Base-by-base conservation (phyloP, 2,329 filamentous ascomycete species). In the Sporothrix protearum region DNA sequence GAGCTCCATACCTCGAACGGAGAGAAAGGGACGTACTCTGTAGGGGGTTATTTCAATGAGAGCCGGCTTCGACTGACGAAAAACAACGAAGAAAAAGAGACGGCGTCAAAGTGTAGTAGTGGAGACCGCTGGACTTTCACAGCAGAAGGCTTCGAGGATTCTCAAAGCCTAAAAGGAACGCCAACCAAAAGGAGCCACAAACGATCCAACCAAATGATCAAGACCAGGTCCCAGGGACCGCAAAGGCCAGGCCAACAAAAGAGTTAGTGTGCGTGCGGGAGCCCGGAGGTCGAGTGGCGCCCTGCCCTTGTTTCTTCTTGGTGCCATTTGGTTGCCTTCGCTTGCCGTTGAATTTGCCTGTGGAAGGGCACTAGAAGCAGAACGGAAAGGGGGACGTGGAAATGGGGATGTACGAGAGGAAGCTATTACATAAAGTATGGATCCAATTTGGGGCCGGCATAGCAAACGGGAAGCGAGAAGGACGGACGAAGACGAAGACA, bases 401-500 rank as follows among this genome's bases (percentile, higher is more conserved):
- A 45, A 12, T 61, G 57, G 57, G 39, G 22, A 39, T 47, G 59
- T 12, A 64, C 22, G 36, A 66, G 25, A 30, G 45, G 30, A 67
- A 45, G 63, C 63, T 67, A 67, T 67, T 67, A 67, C 63, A 67
- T 67, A 67, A 67, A 67, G 63, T 30, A 67, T 67, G 63, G 63
- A 49, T 66, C 63, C 63, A 39, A 55, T 39, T 68, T 51, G 28
- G 66, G 57, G 19, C 36, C 28, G 53, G 57, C 57, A 63, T 16
- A 63, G 55, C 36, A 36, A 61, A 30, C 36, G 28, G 28, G 55
- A 61, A 39, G 28, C 22, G 25, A 16, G 47, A 16, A 10, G 22
- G 39, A 64, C 25, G 7, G 53, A 25, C 8, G 10, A 47, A 19
- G 9, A 64, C 25, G 61, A 45, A 25, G 59, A 42, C n/a, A 33